Evolutionary conservation across 78 protist genomes (phyloP), one percentile per base, ranked within the genome.

Genomic region (Pigoraptor vietnamica): DNA sequence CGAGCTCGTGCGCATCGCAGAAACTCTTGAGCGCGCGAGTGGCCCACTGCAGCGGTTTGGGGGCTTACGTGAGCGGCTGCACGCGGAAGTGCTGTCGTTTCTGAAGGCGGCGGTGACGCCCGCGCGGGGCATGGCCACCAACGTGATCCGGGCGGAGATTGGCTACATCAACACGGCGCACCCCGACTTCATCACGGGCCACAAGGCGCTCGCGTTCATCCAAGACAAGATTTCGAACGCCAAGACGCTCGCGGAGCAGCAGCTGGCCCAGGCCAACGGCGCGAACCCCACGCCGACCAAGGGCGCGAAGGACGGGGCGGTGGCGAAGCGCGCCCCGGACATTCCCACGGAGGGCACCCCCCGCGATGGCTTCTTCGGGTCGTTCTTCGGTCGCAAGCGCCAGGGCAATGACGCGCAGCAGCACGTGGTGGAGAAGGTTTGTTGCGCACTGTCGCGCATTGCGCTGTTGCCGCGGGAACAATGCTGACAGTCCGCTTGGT

Each of bases 101-200:
- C 67, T 48, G 29, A 48, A 48, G 67, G 67, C 67, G 29, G 67
- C 67, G 29, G 67, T 48, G 29, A 14, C 29, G 6, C 67, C 67
- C 67, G 67, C 67, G 14, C 6, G 14, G 14, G 67, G 67, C 86
- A 92, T 94, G 96, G 94, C 96, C 39, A n/a, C 83, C n/a, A 91
- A 92, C 84, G 24, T 96, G 40, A 96, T 98, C 40, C 92, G 89
- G 38, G 93, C 92, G 55, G 98, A 97, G 88, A 23, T 93, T 39
- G 90, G 95, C 32, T 97, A 94, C 81, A 96, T 98, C 90, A 98
- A 98, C 95, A 98, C 97, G 19, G 87, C 90, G 32, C 98, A 97
- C 91, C 98, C 98, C 33, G 99, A 97, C 94, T 97, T 97, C 81
- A 90, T 94, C 25, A 94, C 89, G 67, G 67, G 67, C 67, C 67